Conservation (phyloP, 306 rosid genomes). For the Ziziphus jujuba region DNA sequence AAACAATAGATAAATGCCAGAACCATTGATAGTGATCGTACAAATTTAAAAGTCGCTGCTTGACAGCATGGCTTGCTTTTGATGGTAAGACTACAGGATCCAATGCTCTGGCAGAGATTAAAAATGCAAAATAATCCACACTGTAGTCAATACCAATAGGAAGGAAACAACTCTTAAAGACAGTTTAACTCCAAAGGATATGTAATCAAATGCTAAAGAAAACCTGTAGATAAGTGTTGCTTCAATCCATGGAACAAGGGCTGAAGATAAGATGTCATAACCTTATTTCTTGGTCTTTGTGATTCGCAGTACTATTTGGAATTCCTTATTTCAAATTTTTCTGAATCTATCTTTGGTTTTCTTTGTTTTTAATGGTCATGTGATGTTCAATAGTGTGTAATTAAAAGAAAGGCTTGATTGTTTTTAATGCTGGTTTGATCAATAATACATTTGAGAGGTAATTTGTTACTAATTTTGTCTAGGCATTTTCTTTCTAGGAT, state of each 20-base stretch:
- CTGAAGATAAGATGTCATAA: constrained; percentile 71
- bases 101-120: constrained; percentile 65
- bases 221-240: constrained; percentile 88
- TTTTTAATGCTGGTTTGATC: neutral
- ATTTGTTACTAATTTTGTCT: neutral
- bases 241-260: constrained; percentile 90
- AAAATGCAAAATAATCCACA: neutral
- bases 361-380: neutral
- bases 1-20: constrained; percentile 83
- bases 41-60: constrained; percentile 77
- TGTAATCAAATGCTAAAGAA: constrained; percentile 15
- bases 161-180: neutral
- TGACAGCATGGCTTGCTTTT: constrained; percentile 77
- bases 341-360: neutral
- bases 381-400: neutral
- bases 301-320: neutral
- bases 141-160: constrained; percentile 26
- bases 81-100: constrained; percentile 81
- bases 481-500: neutral
- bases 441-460: neutral
- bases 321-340: neutral
- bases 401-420: neutral
- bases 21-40: constrained; percentile 80
- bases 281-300: constrained; percentile 2
- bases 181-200: constrained; percentile 1